Base-by-base conservation (phyloP, 305 asterid species). In the Lippia alba region DNA sequence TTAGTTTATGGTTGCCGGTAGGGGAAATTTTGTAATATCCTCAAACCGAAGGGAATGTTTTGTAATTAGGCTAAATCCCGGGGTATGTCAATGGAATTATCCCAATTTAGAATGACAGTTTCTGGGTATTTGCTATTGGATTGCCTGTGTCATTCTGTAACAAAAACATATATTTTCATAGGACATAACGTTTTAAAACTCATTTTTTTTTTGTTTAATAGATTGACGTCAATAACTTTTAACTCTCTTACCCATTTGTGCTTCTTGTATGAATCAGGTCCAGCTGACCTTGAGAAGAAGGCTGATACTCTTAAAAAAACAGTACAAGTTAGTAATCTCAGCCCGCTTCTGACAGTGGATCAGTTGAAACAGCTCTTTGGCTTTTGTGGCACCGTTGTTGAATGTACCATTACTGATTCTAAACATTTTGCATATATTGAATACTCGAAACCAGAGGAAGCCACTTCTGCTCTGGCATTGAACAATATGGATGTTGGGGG, bases 331-430 rank as follows among this genome's bases (percentile, higher is more conserved):
- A 94, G 99, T 86, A 94, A 94, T 74, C 97, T 94, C 81, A 91
- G 91, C 70, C 92, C 96, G 8, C 94, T 90, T 64, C 84, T 90
- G 69, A 88, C 96, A 8, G 90, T 84, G 82, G 99, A 90, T 79
- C 99, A 92, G 88, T 85, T 94, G 81, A 94, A 88, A 81, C 96
- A 94, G 81, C 91, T 94, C n/a, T 94, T 94, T 81, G 89, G 88
- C 71, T 86, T 84, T 72, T 84, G 84, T 78, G 99, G 98, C 56
- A 80, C 92, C 36, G 85, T 94, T 73, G 82, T 90, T 68, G 97
- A 92, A 12, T 91, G 97, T 76, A 87, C 72, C 70, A 85, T 94
- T 68, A 90, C 98, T 18, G 98, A 94, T 59, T 88, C 98, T 16
- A 90, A 92, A 69, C 96, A 94, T 76, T 91, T 90, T 71, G 97